phyloP scores from a whole-genome alignment of 441 rosid species.

The Euphorbia celastroides region DNA sequence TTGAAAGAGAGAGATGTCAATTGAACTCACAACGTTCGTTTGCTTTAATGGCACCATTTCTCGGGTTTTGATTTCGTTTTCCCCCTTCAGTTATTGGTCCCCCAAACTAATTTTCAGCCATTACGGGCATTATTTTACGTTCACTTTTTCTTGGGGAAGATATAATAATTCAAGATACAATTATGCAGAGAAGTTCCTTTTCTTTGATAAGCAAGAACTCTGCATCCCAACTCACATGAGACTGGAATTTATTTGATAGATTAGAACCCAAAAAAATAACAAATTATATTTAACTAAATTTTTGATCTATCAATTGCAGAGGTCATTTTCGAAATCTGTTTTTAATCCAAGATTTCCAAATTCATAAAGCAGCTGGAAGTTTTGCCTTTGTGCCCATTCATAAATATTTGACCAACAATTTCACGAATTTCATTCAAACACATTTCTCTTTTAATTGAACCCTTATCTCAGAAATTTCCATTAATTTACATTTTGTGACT shows the following conservation, averaged over 20 bases:
- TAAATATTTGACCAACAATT: no score
- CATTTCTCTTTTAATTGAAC: slow-evolving; percentile 32
- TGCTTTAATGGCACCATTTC: no score
- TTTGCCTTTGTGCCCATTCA: no score
- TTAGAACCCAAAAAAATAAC: not conserved
- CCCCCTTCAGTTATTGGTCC: slow-evolving; percentile 18
- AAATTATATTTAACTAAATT: not conserved
- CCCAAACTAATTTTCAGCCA: slow-evolving; percentile 11
- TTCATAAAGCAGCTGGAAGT: no score
- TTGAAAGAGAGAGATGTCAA: no score
- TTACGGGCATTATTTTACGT: slow-evolving; percentile 9
- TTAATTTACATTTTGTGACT: slow-evolving; percentile 34
- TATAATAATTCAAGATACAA: not conserved
- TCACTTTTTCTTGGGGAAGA: not conserved
- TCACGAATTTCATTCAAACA: not conserved
- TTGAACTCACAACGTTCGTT: no score
- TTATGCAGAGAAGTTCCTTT: not conserved
- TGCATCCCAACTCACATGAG: not conserved
- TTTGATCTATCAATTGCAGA: no score
- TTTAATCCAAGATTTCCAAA: no score
- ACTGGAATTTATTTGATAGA: not conserved
- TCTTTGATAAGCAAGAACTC: slow-evolving; percentile 1
- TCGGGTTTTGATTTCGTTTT: no score
- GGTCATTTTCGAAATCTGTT: not conserved
- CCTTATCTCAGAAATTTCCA: slow-evolving; percentile 30